Conservation (phyloP, 495 filamentous ascomycete species). For the Echria macrotheca region DNA sequence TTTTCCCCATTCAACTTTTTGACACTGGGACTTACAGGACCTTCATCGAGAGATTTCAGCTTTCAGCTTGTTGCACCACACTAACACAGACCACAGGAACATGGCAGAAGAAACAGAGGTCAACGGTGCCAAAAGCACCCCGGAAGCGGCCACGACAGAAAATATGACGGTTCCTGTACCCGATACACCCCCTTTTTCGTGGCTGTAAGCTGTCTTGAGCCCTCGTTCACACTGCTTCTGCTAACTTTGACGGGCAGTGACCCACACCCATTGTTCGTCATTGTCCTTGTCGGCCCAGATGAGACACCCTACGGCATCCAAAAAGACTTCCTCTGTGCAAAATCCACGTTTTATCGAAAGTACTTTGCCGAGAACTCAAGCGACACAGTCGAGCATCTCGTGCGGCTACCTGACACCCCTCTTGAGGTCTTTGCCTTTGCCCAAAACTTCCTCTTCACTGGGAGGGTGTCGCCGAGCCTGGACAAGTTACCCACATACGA, state of each 20-base stretch:
- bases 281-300: slow-evolving; percentile 45
- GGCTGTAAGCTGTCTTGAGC: slow-evolving; percentile 31
- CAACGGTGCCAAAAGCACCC: not conserved
- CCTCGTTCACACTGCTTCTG: not conserved
- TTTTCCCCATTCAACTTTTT: too few relatives aligned
- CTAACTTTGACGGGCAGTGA: slow-evolving; percentile 24
- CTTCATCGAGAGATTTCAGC: too few relatives aligned
- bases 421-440: slow-evolving; percentile 44
- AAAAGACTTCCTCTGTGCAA: slow-evolving; percentile 48
- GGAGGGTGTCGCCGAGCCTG: slow-evolving; percentile 34
- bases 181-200: slow-evolving; percentile 23
- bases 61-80: too few relatives aligned
- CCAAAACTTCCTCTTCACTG: slow-evolving; percentile 50
- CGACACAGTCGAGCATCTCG: slow-evolving; percentile 38
- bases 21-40: too few relatives aligned
- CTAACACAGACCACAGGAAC: too few relatives aligned
- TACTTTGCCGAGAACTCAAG: slow-evolving; percentile 34
- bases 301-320: slow-evolving; percentile 49
- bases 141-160: not conserved
- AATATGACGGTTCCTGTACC: not conserved
- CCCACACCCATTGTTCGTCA: slow-evolving; percentile 49
- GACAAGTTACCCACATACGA: slow-evolving; percentile 43
- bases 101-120: not conserved
- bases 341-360: slow-evolving; percentile 40
- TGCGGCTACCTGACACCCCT: slow-evolving; percentile 40